phyloP scores from a whole-genome alignment of 1,139 yeast species.

The Lodderomyces parapsilosis region DNA sequence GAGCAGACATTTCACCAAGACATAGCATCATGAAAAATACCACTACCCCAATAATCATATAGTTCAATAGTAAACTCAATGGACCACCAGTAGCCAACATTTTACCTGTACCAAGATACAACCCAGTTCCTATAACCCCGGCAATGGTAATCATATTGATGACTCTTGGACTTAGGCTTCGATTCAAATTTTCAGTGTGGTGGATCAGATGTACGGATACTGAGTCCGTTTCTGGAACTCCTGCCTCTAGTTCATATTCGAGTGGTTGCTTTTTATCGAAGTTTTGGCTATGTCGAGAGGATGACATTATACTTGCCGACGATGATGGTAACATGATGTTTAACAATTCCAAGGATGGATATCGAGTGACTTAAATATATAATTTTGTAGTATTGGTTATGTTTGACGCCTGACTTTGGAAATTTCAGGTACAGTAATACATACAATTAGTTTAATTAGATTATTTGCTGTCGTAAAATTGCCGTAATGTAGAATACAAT shows the following conservation, averaged over 20 bases:
- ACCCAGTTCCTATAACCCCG: slow-evolving; percentile 70
- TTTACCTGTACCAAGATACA: slow-evolving; percentile 62
- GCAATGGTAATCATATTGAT: slow-evolving; percentile 65
- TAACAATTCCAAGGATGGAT: not conserved
- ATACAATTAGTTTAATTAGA: not conserved
- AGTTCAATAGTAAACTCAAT: slow-evolving; percentile 56
- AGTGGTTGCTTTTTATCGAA: not conserved
- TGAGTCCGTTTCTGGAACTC: not conserved
- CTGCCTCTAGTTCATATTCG: not conserved
- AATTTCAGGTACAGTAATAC: not conserved
- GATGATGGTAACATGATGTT: not conserved
- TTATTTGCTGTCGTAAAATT: not conserved
- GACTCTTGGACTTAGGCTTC: slow-evolving; percentile 52
- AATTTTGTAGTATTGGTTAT: not conserved
- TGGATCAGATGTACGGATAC: not conserved
- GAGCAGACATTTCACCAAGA: slow-evolving; percentile 65
- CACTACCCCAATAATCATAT: slow-evolving; percentile 55
- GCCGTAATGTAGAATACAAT: not conserved
- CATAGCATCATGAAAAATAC: slow-evolving; percentile 61
- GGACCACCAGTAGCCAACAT: slow-evolving; percentile 66
- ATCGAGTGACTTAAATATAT: not conserved
- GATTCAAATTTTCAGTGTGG: slow-evolving; percentile 30
- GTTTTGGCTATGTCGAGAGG: not conserved
- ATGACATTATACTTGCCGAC: not conserved
- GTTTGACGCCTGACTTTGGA: not conserved